Percentiles rank a stretch among this genome's conserved stretches.
phyloP scores from a whole-genome alignment of 495 filamentous ascomycete genomes.

The Xylaria longipes region DNA sequence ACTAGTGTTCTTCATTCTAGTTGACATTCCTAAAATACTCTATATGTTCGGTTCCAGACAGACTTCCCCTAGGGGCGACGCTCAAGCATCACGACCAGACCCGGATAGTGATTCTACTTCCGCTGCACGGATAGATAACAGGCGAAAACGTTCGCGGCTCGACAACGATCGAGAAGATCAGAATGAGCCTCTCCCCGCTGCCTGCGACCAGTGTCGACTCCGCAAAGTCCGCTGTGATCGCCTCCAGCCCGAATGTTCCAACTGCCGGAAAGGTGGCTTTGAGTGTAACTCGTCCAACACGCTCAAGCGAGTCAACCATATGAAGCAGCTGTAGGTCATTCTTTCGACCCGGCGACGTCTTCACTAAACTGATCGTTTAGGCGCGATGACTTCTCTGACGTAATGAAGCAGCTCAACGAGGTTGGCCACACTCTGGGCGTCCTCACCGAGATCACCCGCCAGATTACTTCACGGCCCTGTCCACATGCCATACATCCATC shows the following conservation, averaged over 20 bases:
- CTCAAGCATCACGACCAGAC: constrained; percentile 12
- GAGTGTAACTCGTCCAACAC: constrained; percentile 24
- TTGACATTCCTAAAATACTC: background rate
- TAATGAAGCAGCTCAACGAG: constrained; percentile 27
- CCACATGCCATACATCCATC: background rate
- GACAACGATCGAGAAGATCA: constrained; percentile 25
- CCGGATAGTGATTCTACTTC: constrained; percentile 7
- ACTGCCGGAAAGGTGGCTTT: constrained; percentile 40
- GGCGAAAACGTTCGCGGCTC: constrained; percentile 14
- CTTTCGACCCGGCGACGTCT: background rate
- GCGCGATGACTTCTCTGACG: constrained; percentile 31
- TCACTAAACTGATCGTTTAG: constrained; percentile 16
- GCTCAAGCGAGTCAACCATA: constrained; percentile 28
- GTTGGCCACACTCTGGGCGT: constrained; percentile 25
- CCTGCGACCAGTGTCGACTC: constrained; percentile 45
- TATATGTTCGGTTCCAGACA: constrained; percentile 9
- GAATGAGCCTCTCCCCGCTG: constrained; percentile 17
- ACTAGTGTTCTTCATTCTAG: background rate
- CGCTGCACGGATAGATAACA: background rate
- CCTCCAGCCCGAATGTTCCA: constrained; percentile 42
- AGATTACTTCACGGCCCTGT: constrained; percentile 27
- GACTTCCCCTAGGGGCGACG: background rate
- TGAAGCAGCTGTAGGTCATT: constrained; percentile 29
- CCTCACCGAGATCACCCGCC: constrained; percentile 27
- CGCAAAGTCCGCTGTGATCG: constrained; percentile 50